Evolutionary conservation across 306 rosid genomes (phyloP).

Genomic region (Quercus engelmannii): DNA sequence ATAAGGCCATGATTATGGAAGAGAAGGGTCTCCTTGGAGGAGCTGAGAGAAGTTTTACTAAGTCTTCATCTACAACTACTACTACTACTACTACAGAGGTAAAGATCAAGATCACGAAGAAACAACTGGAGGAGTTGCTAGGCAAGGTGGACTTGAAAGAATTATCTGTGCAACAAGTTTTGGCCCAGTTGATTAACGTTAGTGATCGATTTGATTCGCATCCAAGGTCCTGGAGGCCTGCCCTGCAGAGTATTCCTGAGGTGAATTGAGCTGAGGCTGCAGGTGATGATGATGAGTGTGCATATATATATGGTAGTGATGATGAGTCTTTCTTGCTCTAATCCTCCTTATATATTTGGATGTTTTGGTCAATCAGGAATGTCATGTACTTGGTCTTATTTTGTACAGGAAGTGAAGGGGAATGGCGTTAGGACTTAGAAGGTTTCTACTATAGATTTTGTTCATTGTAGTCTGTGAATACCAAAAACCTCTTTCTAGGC

Average conservation of each 20-base stretch:
- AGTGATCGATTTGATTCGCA: constrained; percentile 35
- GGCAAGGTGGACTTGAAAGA: constrained; percentile 49
- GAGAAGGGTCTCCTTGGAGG: constrained; percentile 1
- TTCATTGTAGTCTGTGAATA: not conserved
- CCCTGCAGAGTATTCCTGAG: constrained; percentile 76
- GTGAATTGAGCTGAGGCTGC: constrained; percentile 14
- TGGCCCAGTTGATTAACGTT: constrained; percentile 41
- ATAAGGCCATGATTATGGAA: not conserved
- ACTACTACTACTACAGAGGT: constrained; percentile 28
- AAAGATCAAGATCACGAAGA: constrained; percentile 82
- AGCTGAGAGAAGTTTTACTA: not conserved
- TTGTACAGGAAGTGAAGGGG: not conserved
- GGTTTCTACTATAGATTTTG: not conserved
- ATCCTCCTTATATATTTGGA: not conserved
- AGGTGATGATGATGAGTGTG: not conserved
- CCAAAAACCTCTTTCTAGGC: not conserved
- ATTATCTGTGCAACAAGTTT: constrained; percentile 49
- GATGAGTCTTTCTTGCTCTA: not conserved
- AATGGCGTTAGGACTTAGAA: not conserved
- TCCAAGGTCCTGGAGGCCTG: constrained; percentile 66
- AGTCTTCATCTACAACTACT: not conserved
- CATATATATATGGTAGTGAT: not conserved
- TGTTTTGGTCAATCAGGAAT: not conserved
- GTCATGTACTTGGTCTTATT: not conserved
- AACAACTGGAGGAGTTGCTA: constrained; percentile 52